phyloP scores from a whole-genome alignment of 108 stramenopile genomes.

The Cyclotella kingstonii region DNA sequence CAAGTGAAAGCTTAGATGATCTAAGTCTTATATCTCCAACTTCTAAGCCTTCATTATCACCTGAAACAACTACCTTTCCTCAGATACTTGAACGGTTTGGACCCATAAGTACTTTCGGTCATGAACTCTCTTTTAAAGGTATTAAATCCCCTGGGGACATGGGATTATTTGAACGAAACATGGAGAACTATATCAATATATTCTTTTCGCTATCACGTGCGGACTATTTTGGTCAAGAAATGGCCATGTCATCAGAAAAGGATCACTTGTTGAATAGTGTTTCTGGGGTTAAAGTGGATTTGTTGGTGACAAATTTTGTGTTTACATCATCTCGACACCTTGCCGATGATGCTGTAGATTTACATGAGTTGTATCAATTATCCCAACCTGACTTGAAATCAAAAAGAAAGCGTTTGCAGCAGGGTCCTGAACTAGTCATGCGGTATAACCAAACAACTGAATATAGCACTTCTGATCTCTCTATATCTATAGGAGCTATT shows the following conservation, averaged over 20 bases:
- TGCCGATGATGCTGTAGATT: not conserved
- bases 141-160: slow-evolving; percentile 15
- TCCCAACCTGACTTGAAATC: not conserved
- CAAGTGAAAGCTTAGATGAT: not conserved
- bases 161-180: slow-evolving; percentile 10
- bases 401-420: not conserved
- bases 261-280: slow-evolving; percentile 32
- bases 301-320: slow-evolving; percentile 10
- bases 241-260: slow-evolving; percentile 1
- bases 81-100: slow-evolving; percentile 7
- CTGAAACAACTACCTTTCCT: not conserved
- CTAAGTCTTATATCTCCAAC: not conserved
- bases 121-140: slow-evolving; percentile 23
- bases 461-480: slow-evolving; percentile 28
- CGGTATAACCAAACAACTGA: slow-evolving; percentile 30
- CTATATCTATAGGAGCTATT: slow-evolving; percentile 19
- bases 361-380: not conserved
- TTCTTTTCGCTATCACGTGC: slow-evolving; percentile 16
- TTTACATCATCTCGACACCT: not conserved
- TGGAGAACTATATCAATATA: slow-evolving; percentile 28
- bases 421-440: slow-evolving; percentile 10
- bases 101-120: slow-evolving; percentile 19
- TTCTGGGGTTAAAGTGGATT: slow-evolving; percentile 14
- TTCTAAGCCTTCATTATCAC: not conserved
- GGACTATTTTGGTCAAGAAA: not conserved